Evolutionary conservation across 192 early-diverging fungal species (phyloP).

Genomic region (Backusella sp.): DNA sequence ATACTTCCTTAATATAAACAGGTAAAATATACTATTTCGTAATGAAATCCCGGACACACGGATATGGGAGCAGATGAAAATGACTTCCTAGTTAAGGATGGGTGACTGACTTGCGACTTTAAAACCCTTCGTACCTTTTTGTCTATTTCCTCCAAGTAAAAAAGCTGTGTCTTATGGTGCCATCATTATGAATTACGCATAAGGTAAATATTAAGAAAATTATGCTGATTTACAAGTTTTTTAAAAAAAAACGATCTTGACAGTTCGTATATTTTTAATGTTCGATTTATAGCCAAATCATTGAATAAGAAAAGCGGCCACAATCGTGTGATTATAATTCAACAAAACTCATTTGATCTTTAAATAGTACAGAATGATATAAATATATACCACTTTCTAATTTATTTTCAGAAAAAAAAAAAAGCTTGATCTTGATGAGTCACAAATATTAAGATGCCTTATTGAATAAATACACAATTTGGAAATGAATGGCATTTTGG

Average conservation of each 20-base stretch:
- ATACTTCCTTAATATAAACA: background rate
- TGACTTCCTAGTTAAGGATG: background rate
- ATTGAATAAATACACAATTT: no score
- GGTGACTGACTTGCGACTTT: background rate
- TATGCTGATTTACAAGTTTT: no score
- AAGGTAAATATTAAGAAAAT: no score
- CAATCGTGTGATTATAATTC: background rate
- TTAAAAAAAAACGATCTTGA: no score
- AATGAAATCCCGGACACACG: background rate
- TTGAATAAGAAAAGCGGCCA: background rate
- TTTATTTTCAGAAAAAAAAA: background rate
- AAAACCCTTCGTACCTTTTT: background rate
- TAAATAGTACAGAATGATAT: background rate
- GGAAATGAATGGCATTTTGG: no score
- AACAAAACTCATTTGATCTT: background rate
- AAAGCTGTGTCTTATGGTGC: no score
- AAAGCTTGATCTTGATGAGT: no score
- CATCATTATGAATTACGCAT: no score
- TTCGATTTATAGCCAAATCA: background rate
- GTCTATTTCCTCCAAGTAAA: background rate
- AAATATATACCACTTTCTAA: background rate
- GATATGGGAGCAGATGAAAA: background rate
- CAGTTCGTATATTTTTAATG: background rate
- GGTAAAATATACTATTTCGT: background rate
- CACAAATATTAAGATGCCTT: no score